Base-by-base conservation (phyloP, 495 filamentous ascomycete species). In the Pyrenula massariospora region DNA sequence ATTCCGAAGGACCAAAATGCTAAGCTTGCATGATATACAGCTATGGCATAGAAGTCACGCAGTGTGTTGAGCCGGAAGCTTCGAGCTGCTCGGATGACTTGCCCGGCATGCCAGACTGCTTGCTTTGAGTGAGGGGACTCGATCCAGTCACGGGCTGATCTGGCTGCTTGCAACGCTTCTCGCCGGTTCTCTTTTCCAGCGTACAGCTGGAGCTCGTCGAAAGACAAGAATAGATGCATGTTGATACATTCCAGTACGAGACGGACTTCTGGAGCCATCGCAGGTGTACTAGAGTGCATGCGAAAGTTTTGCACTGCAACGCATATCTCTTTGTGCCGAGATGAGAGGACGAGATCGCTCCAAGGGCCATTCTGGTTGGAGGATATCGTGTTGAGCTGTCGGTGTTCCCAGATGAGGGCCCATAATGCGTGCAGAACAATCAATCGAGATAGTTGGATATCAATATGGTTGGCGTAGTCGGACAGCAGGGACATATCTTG, bases 161-260 rank as follows among this genome's bases (percentile, higher is more conserved):
- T 73, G 48, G 77, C 79, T 8, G 79, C 75, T 2, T 75, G 66
- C 2, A 74, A 69, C 0, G 81, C 77, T 60, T 84, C 80, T 54
- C 84, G 77, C 55, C 80, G 77, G 55, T 81, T 83, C 54, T 84
- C 79, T 36, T 82, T 80, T 0, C 82, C 82, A 0, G 80, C 78
- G 54, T 85, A 84, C 1, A 81, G 74, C 57, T 87, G 82, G 0
- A 86, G 73, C 53, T 85, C 82, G 54, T 84, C 83, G 0, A 84
- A 71, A 0, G 80, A 80, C 58, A 83, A 75, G 63, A 84, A 71
- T 0, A 86, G 66, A 58, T 81, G 73, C 74, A 85, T 79, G 8
- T 79, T 68, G 1, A 84, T 65, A 0, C 83, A 68, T 57, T 85
- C 76, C 2, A 80, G 64, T 1, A 84, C 60, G 3, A 85, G 63